Conservation (phyloP, 306 rosid genomes). For the Trichosanthes cucumerina region DNA sequence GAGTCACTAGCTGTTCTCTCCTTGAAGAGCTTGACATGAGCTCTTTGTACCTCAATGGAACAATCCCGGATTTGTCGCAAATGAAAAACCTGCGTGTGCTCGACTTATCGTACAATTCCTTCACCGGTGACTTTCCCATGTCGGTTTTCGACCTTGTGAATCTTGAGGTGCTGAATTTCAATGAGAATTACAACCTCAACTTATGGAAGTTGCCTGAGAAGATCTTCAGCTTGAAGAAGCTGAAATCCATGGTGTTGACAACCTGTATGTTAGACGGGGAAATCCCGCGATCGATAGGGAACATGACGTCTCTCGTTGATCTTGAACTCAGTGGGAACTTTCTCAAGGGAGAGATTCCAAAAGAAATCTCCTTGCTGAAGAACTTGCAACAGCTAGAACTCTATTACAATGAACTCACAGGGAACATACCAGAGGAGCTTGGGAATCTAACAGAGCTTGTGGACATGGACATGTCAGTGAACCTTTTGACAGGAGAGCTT, state of each 20-base stretch:
- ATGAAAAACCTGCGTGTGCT: conserved; percentile 51
- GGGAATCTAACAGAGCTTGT: conserved; percentile 67
- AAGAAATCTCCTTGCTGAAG: conserved; percentile 53
- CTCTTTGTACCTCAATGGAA: conserved; percentile 31
- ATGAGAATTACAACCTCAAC: conserved; percentile 47
- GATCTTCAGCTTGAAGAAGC: conserved; percentile 33
- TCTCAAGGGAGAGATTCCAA: conserved; percentile 58
- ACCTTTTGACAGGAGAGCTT: conserved; percentile 52
- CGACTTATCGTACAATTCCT: conserved; percentile 60
- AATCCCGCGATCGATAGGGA: conserved; percentile 67
- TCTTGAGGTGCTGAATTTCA: conserved; percentile 65
- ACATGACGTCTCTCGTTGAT: conserved; percentile 67
- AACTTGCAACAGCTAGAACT: conserved; percentile 67
- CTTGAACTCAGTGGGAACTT: conserved; percentile 74
- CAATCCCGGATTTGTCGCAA: conserved; percentile 61
- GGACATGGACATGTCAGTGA: conserved; percentile 87
- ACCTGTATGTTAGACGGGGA: conserved; percentile 61
- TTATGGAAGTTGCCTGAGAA: conserved; percentile 55
- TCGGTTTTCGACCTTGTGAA: conserved; percentile 59
- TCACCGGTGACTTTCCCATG: conserved; percentile 55
- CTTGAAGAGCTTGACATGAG: conserved; percentile 53
- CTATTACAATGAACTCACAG: conserved; percentile 67
- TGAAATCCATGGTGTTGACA: conserved; percentile 42
- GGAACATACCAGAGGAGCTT: conserved; percentile 63
- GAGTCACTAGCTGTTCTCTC: conserved; percentile 49